phyloP scores from a whole-genome alignment of 1,284 basidiomycete genomes.

The Ceratobasidium sp. region DNA sequence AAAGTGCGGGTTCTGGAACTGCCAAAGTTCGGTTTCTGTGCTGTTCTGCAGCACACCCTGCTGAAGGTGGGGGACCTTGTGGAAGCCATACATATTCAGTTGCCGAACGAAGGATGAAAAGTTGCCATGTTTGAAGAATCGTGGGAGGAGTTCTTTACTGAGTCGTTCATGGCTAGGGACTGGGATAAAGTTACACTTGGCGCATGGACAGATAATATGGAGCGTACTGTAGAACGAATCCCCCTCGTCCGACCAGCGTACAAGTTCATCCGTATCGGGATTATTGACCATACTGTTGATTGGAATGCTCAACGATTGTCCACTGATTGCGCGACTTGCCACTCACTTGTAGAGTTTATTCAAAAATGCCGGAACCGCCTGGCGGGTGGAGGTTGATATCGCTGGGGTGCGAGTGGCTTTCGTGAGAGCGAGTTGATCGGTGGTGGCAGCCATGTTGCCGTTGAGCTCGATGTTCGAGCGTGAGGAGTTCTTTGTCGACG shows the following conservation, averaged over 20 bases:
- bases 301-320: conserved; percentile 2
- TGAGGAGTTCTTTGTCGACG: conserved; percentile 20
- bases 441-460: conserved; percentile 20
- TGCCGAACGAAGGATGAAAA: conserved; percentile 95
- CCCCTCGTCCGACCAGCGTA: conserved; percentile 88
- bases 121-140: conserved; percentile 97
- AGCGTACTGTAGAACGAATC: conserved; percentile 86
- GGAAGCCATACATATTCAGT: conserved; percentile 97
- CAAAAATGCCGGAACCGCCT: conserved; percentile 79
- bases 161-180: conserved; percentile 95
- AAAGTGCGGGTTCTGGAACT: conserved; percentile 92
- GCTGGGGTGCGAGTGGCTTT: conserved; percentile 18
- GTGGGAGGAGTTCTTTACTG: conserved; percentile 86
- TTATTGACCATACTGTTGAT: conserved; percentile 88
- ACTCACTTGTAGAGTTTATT: conserved; percentile 91
- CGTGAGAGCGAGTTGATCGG: conserved; percentile 43
- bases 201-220: not conserved
- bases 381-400: conserved; percentile 25
- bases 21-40: conserved; percentile 87
- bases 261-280: conserved; percentile 78
- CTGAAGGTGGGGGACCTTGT: conserved; percentile 95
- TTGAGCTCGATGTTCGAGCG: conserved; percentile 25
- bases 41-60: conserved; percentile 89
- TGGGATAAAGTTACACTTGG: conserved; percentile 48
- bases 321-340: conserved; percentile 34